phyloP scores from a whole-genome alignment of 352 stramenopile species.

The Peronospora destructor region DNA sequence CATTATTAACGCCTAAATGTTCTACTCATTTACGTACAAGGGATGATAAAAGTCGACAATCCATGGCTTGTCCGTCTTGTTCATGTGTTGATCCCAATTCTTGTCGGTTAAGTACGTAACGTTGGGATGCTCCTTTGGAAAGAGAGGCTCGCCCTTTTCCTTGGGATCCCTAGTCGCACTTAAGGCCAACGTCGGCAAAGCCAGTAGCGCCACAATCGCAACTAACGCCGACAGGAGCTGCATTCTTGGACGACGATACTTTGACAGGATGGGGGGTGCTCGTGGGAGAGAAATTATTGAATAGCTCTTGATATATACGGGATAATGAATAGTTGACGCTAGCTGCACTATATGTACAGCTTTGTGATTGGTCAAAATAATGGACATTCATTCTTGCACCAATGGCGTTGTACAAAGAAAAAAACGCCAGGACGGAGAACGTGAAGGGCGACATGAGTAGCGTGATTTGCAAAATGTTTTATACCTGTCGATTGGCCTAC shows the following conservation, averaged over 20 bases:
- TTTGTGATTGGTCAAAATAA: too few species aligned
- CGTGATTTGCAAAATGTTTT: too few species aligned
- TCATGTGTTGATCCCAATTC: slow-evolving; percentile 70
- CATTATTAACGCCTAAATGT: neutral
- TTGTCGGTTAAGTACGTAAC: slow-evolving; percentile 83
- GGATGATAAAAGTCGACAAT: slow-evolving; percentile 84
- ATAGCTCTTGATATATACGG: too few species aligned
- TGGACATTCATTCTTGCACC: too few species aligned
- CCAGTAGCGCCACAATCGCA: slow-evolving; percentile 16
- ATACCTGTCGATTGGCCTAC: too few species aligned
- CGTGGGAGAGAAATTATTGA: too few species aligned
- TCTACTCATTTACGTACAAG: slow-evolving; percentile 45
- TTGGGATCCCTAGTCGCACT: slow-evolving; percentile 50
- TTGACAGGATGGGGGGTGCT: too few species aligned
- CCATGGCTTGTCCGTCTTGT: slow-evolving; percentile 73
- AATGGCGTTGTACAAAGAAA: too few species aligned
- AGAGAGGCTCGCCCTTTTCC: slow-evolving; percentile 70
- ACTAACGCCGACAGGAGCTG: slow-evolving; percentile 17
- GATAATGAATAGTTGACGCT: too few species aligned
- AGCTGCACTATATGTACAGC: too few species aligned
- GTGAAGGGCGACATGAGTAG: too few species aligned
- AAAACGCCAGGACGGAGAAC: too few species aligned
- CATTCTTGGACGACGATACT: slow-evolving; percentile 8
- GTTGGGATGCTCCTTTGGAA: slow-evolving; percentile 74
- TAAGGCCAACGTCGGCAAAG: slow-evolving; percentile 9